These are phyloP conservation scores for Globisporangium ultimum DNA, from an alignment of 352 stramenopile species.

Conservation along the genomic window DNA sequence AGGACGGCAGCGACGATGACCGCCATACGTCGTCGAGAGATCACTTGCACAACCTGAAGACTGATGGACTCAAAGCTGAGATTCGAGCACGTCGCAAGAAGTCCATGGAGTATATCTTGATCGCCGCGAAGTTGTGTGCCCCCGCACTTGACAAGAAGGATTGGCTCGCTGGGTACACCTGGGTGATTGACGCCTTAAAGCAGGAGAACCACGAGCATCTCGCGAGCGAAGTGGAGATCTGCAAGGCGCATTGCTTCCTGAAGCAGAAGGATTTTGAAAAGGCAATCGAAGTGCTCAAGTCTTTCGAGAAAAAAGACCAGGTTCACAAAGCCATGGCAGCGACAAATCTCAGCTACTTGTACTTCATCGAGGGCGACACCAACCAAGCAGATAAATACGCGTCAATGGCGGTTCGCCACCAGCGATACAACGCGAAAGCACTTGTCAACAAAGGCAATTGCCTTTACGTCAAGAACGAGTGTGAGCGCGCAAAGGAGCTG, in stretches of 20 bases:
- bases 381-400: conserved; percentile 91
- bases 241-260: conserved; percentile 87
- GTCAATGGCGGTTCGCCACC: conserved; percentile 88
- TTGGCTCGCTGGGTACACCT: conserved; percentile 92
- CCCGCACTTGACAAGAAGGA: conserved; percentile 91
- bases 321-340: conserved; percentile 91
- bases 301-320: conserved; percentile 95
- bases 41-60: conserved; percentile 62
- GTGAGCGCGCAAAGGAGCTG: conserved; percentile 91
- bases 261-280: conserved; percentile 93
- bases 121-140: conserved; percentile 92
- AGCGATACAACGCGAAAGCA: conserved; percentile 96
- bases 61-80: conserved; percentile 73
- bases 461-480: conserved; percentile 92
- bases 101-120: conserved; percentile 90
- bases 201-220: conserved; percentile 87
- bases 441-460: conserved; percentile 98
- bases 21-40: conserved; percentile 34
- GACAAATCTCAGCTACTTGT: conserved; percentile 96
- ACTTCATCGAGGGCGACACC: conserved; percentile 94
- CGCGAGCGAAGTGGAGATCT: conserved; percentile 91
- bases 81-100: conserved; percentile 76
- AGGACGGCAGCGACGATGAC: conserved; percentile 26
- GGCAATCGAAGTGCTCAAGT: conserved; percentile 92
- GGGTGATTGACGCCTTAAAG: conserved; percentile 93